Evolutionary conservation across 2,329 filamentous ascomycete species (phyloP), one percentile per base, ranked within the genome.

Genomic region (Arthrobotrys musiformis): DNA sequence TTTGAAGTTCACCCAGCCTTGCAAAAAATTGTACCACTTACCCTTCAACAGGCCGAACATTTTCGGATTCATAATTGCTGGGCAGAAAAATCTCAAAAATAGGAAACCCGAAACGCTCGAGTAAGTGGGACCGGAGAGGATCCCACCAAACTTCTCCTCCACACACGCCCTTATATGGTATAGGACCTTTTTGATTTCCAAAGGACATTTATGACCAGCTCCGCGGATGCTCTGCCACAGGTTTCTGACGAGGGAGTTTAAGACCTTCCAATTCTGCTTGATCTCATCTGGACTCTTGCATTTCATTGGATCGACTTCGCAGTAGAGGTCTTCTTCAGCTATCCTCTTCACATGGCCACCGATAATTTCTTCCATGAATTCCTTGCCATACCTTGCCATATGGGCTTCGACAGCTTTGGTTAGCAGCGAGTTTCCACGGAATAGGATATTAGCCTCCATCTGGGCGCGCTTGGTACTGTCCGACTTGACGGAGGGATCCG

Each of bases 351-450:
- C 88, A 83, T 94, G 95, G 62, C 93, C 91, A n/a, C 90, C 90
- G 42, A 99, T 86, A 0, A 93, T 91, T 60, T 96, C 92, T 80
- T 96, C 92, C 0, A 99, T 85, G 81, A 97, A 99, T 80, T 97
- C 94, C 80, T 93, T 94, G 46, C 95, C 95, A 0, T 98, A 86
- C 8, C 95, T 89, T 72, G 93, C 92, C 95, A 99, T 98, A 83
- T 99, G 94, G 74, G 93, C 92, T 82, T 99, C 95, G 50, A 99
- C 87, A 0, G 94, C 91, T 83, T 97, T 96, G 0, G 95, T 99
- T 28, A 98, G 87, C 8, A 99, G 86, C 0, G 95, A 96, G 81
- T 99, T 99, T 77, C 95, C 95, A 35, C 95, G 89, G 84, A 99
- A 99, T 2, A 99, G 88, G 0, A 99, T 86, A 80, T 98, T 99